Evolutionary conservation across 1,139 yeast genomes (phyloP), one percentile per base, ranked within the genome.

Genomic region (Candida tetrigidarum): DNA sequence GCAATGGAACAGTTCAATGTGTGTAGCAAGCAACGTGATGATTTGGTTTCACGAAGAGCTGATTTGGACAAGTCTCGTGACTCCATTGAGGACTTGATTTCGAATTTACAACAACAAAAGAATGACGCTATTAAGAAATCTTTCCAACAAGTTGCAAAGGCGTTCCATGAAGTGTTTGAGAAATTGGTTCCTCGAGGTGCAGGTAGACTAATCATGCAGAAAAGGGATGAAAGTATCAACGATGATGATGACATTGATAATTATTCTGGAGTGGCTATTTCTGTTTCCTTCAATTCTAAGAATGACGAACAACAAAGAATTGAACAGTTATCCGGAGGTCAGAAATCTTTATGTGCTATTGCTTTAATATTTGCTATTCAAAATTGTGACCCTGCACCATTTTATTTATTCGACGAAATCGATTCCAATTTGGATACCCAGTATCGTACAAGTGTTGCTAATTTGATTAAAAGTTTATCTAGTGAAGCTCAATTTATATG

Each of bases 341-440:
- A 93, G 60, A 93, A 93, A 61, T 88, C 98, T 0, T 71, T 93
- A 15, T 92, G 98, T 73, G 98, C 99, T 2, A 83, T 93, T 55
- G 92, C 98, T 0, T 76, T 93, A 42, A 92, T 93, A 51, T 76
- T 93, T 50, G 98, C 99, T 3, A 90, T 93, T 50, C 99, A 93
- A 67, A 83, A 80, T 60, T 89, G 96, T 54, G 98, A 93, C 56
- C 98, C 98, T 8, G 98, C 98, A 2, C 98, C 99, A 41, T 93
- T 93, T 63, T 93, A 93, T 61, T 69, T 93, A 44, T 91, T 93
- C 65, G 99, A 93, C 64, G 99, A 93, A 70, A 86, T 93, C 49
- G 99, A 93, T 68, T 97, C 98, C 7, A 93, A 93, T 54, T 74
- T 93, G 50, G 99, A 93, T 67, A 83, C 96, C 2, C 97, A 90